A percentile compares a stretch with the other conserved stretches of the same genome.
Evolutionary conservation across 768 basidiomycete genomes (phyloP).

Genomic region (Amanita jacksonii): DNA sequence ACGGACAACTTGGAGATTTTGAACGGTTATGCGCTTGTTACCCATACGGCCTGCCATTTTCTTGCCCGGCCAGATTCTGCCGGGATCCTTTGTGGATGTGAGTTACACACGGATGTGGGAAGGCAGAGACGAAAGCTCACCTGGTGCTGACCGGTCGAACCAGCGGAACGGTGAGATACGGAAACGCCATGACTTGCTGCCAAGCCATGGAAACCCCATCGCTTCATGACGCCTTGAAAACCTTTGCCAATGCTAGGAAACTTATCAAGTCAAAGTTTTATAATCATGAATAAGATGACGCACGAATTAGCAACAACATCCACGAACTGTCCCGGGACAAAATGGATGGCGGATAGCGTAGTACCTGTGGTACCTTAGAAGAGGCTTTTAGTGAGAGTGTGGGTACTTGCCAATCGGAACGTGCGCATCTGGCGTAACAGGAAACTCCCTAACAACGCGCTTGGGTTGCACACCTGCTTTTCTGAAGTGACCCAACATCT

Average conservation of each 20-base stretch:
- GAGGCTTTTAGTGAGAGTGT: not conserved
- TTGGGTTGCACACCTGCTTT: slow-evolving; percentile 80
- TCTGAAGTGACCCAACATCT: slow-evolving; percentile 85
- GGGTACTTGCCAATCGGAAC: slow-evolving; percentile 69
- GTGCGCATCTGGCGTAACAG: slow-evolving; percentile 82
- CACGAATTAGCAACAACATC: slow-evolving; percentile 89
- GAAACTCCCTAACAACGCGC: slow-evolving; percentile 78
- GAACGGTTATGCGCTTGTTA: slow-evolving; percentile 67
- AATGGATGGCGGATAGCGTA: slow-evolving; percentile 83
- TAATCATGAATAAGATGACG: slow-evolving; percentile 22
- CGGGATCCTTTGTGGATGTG: slow-evolving; percentile 63
- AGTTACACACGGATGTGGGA: slow-evolving; percentile 5
- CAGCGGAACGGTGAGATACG: slow-evolving; percentile 84
- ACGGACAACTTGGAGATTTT: slow-evolving; percentile 84
- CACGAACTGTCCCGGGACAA: slow-evolving; percentile 94
- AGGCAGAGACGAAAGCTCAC: slow-evolving; percentile 26
- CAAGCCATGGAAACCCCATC: slow-evolving; percentile 87
- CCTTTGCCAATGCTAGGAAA: slow-evolving; percentile 83
- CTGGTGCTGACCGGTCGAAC: slow-evolving; percentile 93
- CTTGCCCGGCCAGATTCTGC: slow-evolving; percentile 92
- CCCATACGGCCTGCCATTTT: slow-evolving; percentile 98
- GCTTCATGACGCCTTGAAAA: slow-evolving; percentile 95
- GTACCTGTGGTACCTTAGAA: slow-evolving; percentile 47
- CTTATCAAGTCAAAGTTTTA: no score
- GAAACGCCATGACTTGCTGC: slow-evolving; percentile 96